Evolutionary conservation across 2,329 filamentous ascomycete genomes (phyloP), one percentile per base, ranked within the genome.

Genomic region (Aspergillus viridinutans): DNA sequence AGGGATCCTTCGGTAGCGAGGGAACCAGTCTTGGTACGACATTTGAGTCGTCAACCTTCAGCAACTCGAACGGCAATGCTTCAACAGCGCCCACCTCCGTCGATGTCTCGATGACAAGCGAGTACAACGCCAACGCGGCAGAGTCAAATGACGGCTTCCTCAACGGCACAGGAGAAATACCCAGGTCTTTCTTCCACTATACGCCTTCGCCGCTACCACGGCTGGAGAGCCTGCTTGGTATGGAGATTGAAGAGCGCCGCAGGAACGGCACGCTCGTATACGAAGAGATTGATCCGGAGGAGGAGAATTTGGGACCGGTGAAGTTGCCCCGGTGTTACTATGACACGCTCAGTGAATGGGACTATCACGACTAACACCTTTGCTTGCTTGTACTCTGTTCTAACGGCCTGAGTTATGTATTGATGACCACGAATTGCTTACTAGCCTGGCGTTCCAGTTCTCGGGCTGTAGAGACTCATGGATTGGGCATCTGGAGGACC

Each of bases 161-260:
- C 23, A 21, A 4, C 40, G 20, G 8, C 40, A 8, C 40, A 6
- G 21, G n/a, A 23, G 43, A 23, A 25, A 47, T 47, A 23, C 43
- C 43, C 21, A 6, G 20, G 6, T 47, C 43, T 14, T 47, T 47
- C 43, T 47, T 47, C 23, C 43, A 47, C 6, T 7, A 47, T 23
- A 60, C 55, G 17, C 53, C 61, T 20, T 50, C 61, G 10, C 61
- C 62, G 3, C 23, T 57, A 10, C 51, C 61, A 1, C 58, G 52
- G 2, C 50, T 60, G 17, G 59, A 54, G 9, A 61, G 65, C 20
- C 61, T 62, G 49, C 55, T 67, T 14, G 65, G 65, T 50, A 25
- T 59, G 9, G 42, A 66, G 54, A 58, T 67, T 28, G 61, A 62
- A 43, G 57, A 59, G 38, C 61, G 56, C 32, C 56, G 40, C 17